These are phyloP conservation scores for Hygrophorus pudorinus DNA, from an alignment of 768 basidiomycete genomes.

Conservation along the genomic window DNA sequence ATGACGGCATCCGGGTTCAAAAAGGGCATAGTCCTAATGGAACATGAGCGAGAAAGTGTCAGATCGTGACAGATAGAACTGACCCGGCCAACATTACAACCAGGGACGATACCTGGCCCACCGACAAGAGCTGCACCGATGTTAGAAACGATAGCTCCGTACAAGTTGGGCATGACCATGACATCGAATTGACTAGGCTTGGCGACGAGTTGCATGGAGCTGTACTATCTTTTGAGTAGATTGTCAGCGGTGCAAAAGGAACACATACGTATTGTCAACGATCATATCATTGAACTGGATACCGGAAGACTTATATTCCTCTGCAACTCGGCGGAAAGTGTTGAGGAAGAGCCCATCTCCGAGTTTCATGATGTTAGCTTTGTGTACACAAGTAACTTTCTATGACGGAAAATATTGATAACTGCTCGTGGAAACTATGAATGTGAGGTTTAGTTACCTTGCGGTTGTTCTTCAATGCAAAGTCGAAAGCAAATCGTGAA, in stretches of 20 bases:
- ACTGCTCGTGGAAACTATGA: background rate
- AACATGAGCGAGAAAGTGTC: conserved; percentile 8
- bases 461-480: conserved; percentile 95
- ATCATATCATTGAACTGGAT: conserved; percentile 98
- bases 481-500: conserved; percentile 95
- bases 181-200: conserved; percentile 96
- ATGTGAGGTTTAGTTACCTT: conserved; percentile 45
- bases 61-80: conserved; percentile 10
- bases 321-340: conserved; percentile 92
- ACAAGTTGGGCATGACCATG: conserved; percentile 98
- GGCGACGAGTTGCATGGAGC: conserved; percentile 98
- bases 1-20: conserved; percentile 97
- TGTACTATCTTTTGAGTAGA: conserved; percentile 19
- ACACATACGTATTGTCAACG: conserved; percentile 87
- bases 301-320: conserved; percentile 90
- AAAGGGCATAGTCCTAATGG: conserved; percentile 84
- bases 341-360: conserved; percentile 98
- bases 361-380: conserved; percentile 99
- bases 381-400: conserved; percentile 99
- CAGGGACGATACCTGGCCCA: conserved; percentile 95
- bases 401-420: conserved; percentile 19
- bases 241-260: background rate
- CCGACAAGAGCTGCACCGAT: conserved; percentile 98
- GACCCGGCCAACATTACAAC: conserved; percentile 94
- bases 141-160: conserved; percentile 96